These are phyloP conservation scores for Diospyros kaki DNA, from an alignment of 148 eudicot species.

Conservation along the genomic window DNA sequence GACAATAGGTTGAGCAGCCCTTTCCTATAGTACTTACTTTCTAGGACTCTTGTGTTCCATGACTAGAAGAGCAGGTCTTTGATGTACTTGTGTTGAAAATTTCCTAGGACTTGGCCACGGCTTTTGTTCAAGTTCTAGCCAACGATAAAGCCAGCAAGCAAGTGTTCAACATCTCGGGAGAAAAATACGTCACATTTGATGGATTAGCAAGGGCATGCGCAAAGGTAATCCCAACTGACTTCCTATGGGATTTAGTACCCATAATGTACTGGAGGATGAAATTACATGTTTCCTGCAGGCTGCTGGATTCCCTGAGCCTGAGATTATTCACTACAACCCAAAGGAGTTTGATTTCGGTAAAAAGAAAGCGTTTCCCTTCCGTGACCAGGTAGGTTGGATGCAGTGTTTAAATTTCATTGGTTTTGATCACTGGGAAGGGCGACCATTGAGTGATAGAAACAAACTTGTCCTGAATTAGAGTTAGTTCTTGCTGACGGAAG, in stretches of 20 bases:
- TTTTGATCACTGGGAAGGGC: too few species aligned
- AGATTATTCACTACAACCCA: conserved; percentile 84
- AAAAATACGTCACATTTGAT: conserved; percentile 88
- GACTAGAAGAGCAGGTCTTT: neutral
- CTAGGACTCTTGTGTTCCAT: too few species aligned
- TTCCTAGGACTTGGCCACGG: conserved; percentile 77
- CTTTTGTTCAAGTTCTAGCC: conserved; percentile 74
- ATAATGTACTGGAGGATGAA: neutral
- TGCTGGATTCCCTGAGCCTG: conserved; percentile 96
- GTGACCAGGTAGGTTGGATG: conserved; percentile 74
- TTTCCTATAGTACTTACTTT: too few species aligned
- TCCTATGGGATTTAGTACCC: neutral
- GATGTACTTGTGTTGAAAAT: neutral
- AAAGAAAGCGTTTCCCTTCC: conserved; percentile 95
- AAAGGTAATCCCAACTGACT: conserved; percentile 44
- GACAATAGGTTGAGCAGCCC: too few species aligned
- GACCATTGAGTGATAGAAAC: too few species aligned
- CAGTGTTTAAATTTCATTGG: neutral
- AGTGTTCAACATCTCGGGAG: conserved; percentile 89
- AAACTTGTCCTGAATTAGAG: too few species aligned
- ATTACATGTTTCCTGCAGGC: conserved; percentile 39
- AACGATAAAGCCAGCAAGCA: conserved; percentile 82
- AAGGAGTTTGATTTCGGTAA: conserved; percentile 96
- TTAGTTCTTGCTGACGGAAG: too few species aligned
- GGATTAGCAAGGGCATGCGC: conserved; percentile 98